These are phyloP conservation scores for Penicillium corylophilum DNA, from an alignment of 2,329 filamentous ascomycete genomes.

Conservation along the genomic window DNA sequence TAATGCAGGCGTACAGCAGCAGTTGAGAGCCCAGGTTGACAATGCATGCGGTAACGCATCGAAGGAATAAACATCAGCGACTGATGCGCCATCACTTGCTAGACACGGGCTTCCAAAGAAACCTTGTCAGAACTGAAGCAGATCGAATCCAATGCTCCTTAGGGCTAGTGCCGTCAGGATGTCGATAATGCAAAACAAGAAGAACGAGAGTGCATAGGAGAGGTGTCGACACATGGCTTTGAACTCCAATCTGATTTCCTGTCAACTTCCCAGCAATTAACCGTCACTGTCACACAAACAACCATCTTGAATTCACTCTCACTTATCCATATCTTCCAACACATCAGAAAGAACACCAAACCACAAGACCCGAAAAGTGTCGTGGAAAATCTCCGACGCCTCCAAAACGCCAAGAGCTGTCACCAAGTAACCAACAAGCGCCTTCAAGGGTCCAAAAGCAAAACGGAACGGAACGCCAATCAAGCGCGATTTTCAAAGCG, in stretches of 20 bases:
- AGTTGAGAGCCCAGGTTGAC: constrained; percentile 55
- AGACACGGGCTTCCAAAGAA: too few relatives aligned
- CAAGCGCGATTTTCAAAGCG: not conserved
- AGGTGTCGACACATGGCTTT: not conserved
- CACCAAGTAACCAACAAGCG: not conserved
- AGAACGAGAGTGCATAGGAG: too few relatives aligned
- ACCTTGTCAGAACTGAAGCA: too few relatives aligned
- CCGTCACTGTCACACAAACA: not conserved
- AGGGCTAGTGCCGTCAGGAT: too few relatives aligned
- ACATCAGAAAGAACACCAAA: not conserved
- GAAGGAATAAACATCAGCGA: constrained; percentile 51
- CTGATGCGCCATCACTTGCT: too few relatives aligned
- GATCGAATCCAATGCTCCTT: too few relatives aligned
- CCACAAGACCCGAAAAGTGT: not conserved
- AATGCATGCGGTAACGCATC: constrained; percentile 59
- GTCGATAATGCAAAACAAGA: too few relatives aligned
- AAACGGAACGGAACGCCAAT: not conserved
- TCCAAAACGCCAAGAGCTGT: not conserved
- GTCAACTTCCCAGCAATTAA: not conserved
- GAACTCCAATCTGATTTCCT: not conserved
- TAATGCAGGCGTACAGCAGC: constrained; percentile 53
- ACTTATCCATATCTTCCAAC: not conserved
- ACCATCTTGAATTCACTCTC: too few relatives aligned
- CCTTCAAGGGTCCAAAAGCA: not conserved
- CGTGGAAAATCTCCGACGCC: not conserved